Base-by-base conservation (phyloP, 257 asterid species). In the Capsicum rhomboideum region DNA sequence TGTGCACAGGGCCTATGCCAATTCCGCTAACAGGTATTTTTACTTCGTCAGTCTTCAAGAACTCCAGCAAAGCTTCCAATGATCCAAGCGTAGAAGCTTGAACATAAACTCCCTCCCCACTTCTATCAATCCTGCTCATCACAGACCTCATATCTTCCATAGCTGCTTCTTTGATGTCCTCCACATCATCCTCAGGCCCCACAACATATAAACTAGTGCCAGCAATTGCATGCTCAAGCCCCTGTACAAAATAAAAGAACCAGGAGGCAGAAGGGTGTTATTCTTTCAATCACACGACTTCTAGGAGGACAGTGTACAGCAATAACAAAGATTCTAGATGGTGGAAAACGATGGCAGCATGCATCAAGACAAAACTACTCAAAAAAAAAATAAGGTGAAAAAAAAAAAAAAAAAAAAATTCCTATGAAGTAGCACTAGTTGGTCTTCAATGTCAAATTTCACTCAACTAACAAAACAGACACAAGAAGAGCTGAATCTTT, bases 71-170 rank as follows among this genome's bases (percentile, higher is more conserved):
- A 50, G 99, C 99, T 91, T 97, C 99, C 85, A 97, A 87, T 46
- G 99, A 97, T 67, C 98, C 97, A 64, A 97, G 98, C 26, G 99
- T 95, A 85, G 99, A 97, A 85, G 99, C 98, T 87, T 95, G 99
- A 85, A 97, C 98, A 86, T 92, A 95, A 67, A 97, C 98, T 44
- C 98, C 98, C 87, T 95, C 98, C 3, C 98, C 99, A 83, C 96
- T 93, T 89, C 89, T 93, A 87, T 93, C 98, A 78, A 97, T 93
- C 88, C 98, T 90, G 90, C 85, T 93, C 99, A 97, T 97, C 86
- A 97, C 97, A 13, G 96, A 93, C 87, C 87, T 93, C 95, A 97
- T 94, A 90, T 97, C 98, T 78, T 92, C 99, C 99, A 97, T 97
- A 58, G 97, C 95, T 87, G 93, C 49, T 85, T 93, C 99, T 83